Base-by-base conservation (phyloP, 2,329 filamentous ascomycete species). In the Penicillium freii region DNA sequence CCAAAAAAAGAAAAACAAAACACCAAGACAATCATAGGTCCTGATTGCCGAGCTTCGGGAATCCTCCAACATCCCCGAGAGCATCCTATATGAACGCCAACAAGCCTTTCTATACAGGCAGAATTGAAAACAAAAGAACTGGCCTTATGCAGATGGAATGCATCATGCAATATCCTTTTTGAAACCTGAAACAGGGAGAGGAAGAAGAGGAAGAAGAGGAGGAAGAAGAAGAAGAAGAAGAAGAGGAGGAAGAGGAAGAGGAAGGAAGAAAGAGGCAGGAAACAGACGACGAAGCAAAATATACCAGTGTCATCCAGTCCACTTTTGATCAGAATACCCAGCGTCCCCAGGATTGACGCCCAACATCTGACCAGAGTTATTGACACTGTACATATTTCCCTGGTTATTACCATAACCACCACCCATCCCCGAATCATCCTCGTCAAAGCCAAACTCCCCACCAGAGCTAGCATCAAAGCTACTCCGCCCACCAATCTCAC, bases 401-500 rank as follows among this genome's bases (percentile, higher is more conserved):
- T 71, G 67, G 6, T 67, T 69, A 48, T 68, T 67, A 21, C 59
- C 64, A 65, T 74, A 76, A 10, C 71, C 70, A 42, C 68, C 70
- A 58, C 69, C 69, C 58, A 76, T 63, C 2, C 73, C 71, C 1
- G 74, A 70, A 44, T 77, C 75, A 50, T 78, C 75, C 25, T 78
- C 75, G n/a, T 78, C 75, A 34, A 71, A 75, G 2, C 74, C 75
- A 56, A 72, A 77, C 59, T 78, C 75, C 10, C 74, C 74, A 19
- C 75, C 75, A 21, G 75, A 78, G 51, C 75, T 77, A 11, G 75
- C 75, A 58, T 78, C 75, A 50, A 75, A 78, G 52, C 73, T 85
- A 33, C 84, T 85, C 1, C 85, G 83, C 1, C 60, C 90, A 49
- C 91, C 89, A 40, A 92, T 88, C 51, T 81, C 80, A 51, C 78